Percentiles rank a stretch among this genome's conserved stretches.
These are phyloP conservation scores for Gomphus bonarii DNA, from an alignment of 1,284 basidiomycete species.

Conservation along the genomic window DNA sequence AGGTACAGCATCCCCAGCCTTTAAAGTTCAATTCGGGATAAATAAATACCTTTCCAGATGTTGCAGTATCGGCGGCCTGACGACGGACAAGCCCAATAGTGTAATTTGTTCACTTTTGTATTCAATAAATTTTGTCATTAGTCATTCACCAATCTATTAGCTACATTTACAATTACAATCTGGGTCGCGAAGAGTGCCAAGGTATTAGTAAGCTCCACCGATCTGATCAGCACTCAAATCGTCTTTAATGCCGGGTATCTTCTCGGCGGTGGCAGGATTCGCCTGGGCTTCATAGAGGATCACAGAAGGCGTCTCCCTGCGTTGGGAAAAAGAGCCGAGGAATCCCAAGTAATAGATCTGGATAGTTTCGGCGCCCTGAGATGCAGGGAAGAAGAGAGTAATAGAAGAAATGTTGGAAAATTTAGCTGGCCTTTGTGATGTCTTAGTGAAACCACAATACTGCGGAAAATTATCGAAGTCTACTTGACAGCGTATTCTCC, in stretches of 20 bases:
- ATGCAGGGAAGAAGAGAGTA: conserved; percentile 63
- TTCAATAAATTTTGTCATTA: not conserved
- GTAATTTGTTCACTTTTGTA: not conserved
- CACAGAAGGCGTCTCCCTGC: conserved; percentile 56
- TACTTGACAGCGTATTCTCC: conserved; percentile 69
- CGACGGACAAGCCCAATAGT: not conserved
- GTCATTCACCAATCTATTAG: not conserved
- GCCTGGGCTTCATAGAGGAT: conserved; percentile 74
- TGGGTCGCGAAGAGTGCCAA: not conserved
- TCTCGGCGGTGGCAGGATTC: conserved; percentile 70
- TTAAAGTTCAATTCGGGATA: not conserved
- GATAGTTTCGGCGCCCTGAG: conserved; percentile 62
- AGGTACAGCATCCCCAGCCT: conserved; percentile 1
- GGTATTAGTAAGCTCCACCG: not conserved
- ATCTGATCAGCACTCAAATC: conserved; percentile 25
- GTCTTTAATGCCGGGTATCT: conserved; percentile 58
- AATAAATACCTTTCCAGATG: not conserved
- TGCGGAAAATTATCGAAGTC: not conserved
- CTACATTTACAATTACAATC: not conserved
- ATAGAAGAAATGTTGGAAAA: conserved; percentile 66
- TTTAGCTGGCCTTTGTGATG: conserved; percentile 51
- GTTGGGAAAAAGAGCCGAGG: conserved; percentile 67
- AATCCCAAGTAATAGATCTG: conserved; percentile 71
- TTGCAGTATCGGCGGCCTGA: conserved; percentile 5
- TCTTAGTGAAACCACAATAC: not conserved